phyloP scores from a whole-genome alignment of 2,329 filamentous ascomycete genomes.

The Didymella exigua region DNA sequence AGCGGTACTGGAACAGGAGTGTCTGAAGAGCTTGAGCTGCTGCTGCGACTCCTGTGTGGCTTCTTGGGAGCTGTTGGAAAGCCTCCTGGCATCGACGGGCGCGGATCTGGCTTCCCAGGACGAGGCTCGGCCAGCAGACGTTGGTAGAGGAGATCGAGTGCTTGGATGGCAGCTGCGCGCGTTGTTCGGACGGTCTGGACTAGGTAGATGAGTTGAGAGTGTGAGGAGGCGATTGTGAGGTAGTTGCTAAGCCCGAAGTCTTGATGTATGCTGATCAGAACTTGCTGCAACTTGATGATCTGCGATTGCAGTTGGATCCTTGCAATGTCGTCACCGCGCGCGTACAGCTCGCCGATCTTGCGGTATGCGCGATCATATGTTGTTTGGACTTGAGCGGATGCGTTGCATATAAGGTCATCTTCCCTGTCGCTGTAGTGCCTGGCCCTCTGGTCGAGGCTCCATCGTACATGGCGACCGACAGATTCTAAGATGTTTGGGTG shows the following conservation, averaged over 20 bases:
- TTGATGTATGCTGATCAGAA: conserved; percentile 37
- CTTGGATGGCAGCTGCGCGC: conserved; percentile 35
- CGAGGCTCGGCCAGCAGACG: conserved; percentile 27
- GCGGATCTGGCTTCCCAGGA: conserved; percentile 11
- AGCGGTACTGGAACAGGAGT: background rate
- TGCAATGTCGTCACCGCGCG: conserved; percentile 39
- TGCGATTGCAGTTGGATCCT: conserved; percentile 42
- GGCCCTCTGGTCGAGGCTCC: conserved; percentile 21
- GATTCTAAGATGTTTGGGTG: conserved; percentile 21
- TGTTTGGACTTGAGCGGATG: conserved; percentile 30
- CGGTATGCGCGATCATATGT: conserved; percentile 40
- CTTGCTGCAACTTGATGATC: conserved; percentile 41
- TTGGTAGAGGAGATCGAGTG: conserved; percentile 36
- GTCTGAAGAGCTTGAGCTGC: conserved; percentile 8
- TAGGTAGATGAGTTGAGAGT: conserved; percentile 37
- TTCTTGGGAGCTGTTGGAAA: conserved; percentile 19
- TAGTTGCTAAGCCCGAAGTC: conserved; percentile 34
- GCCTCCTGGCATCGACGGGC: conserved; percentile 23
- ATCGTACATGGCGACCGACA: conserved; percentile 15
- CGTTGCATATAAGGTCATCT: conserved; percentile 35
- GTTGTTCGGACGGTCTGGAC: conserved; percentile 36
- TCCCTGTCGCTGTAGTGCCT: conserved; percentile 32
- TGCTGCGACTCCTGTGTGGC: conserved; percentile 5
- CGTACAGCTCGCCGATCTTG: conserved; percentile 39
- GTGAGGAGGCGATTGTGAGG: conserved; percentile 27